Percentiles rank a stretch among this genome's conserved stretches.
phyloP scores from a whole-genome alignment of 139 green algal genomes.

The Gonium pectorale region DNA sequence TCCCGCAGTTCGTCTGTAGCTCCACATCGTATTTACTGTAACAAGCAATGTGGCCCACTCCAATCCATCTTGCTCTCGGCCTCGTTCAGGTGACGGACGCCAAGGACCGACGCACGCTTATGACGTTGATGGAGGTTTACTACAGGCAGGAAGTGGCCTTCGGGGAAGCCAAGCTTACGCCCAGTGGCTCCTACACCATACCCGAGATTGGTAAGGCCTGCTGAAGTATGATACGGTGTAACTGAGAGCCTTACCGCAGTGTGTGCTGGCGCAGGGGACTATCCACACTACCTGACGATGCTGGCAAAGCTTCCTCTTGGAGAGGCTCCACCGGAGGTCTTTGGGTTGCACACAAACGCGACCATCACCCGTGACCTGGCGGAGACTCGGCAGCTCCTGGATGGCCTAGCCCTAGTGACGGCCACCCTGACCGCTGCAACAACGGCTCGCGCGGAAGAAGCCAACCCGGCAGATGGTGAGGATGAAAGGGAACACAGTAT shows the following conservation, averaged over 20 bases:
- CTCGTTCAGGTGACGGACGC: slow-evolving; percentile 76
- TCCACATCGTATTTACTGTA: no score
- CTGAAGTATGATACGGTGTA: neutral
- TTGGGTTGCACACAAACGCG: slow-evolving; percentile 81
- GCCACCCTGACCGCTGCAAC: neutral
- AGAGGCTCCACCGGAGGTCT: slow-evolving; percentile 63
- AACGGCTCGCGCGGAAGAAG: no score
- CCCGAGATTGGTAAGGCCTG: neutral
- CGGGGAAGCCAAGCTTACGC: slow-evolving; percentile 35
- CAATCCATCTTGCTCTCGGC: no score
- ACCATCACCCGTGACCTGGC: slow-evolving; percentile 75
- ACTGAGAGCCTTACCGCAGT: slow-evolving; percentile 24
- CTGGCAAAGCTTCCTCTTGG: slow-evolving; percentile 62
- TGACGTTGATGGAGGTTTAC: slow-evolving; percentile 72
- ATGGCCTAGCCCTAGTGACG: slow-evolving; percentile 13
- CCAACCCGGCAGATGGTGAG: neutral
- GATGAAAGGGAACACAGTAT: neutral
- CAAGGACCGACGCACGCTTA: slow-evolving; percentile 81
- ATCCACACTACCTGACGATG: slow-evolving; percentile 59
- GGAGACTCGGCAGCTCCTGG: slow-evolving; percentile 57
- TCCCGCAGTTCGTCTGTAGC: no score
- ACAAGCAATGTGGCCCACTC: neutral
- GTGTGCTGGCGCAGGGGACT: slow-evolving; percentile 45
- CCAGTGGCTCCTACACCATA: neutral
- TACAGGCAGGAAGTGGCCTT: slow-evolving; percentile 62